Base-by-base conservation (phyloP, 2,329 filamentous ascomycete genomes). In the Shiraia sp. region DNA sequence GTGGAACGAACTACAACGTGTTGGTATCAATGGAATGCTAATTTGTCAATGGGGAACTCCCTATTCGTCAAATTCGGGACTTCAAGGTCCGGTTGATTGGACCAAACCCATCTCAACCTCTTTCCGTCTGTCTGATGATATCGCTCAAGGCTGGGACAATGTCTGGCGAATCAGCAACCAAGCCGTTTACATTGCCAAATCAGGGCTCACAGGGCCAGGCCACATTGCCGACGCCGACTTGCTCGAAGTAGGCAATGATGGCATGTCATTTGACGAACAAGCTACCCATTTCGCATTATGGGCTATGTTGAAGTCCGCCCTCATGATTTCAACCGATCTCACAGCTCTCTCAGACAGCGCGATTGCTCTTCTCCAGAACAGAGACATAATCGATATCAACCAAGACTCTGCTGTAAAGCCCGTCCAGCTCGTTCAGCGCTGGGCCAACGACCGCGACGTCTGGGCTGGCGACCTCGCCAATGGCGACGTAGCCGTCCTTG, bases 121-220 rank as follows among this genome's bases (percentile, higher is more conserved):
- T 0, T 56, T 56, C 34, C 42, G 53, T 7, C 46, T 55, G 8
- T 55, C 51, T 6, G 51, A 55, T 10, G 51, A 53, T 9, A 56
- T 53, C 19, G 37, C 45, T 3, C 30, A 25, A 9, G 53, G 53
- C 6, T 56, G 51, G 51, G 25, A 32, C 4, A 50, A 42, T 14
- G 40, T 53, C n/a, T 53, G 36, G 24, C 49, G 53, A n/a, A 56
- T 56, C 31, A 53, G 50, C 33, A 56, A 53, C 39, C 53, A 56
- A 36, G 53, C 51, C 15, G 19, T 56, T 10, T 49, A 56, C 7
- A 45, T 56, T n/a, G 46, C 49, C 15, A 42, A 51, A 10, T 52
- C 51, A 6, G 53, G 51, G n/a, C 23, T 40, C 3, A 27, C 48
- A 30, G 47, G 46, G 3, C 51, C 51, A 6, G 53, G 53, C 7